phyloP scores from a whole-genome alignment of 2,329 filamentous ascomycete species.

The Pseudogymnoascus sp. region DNA sequence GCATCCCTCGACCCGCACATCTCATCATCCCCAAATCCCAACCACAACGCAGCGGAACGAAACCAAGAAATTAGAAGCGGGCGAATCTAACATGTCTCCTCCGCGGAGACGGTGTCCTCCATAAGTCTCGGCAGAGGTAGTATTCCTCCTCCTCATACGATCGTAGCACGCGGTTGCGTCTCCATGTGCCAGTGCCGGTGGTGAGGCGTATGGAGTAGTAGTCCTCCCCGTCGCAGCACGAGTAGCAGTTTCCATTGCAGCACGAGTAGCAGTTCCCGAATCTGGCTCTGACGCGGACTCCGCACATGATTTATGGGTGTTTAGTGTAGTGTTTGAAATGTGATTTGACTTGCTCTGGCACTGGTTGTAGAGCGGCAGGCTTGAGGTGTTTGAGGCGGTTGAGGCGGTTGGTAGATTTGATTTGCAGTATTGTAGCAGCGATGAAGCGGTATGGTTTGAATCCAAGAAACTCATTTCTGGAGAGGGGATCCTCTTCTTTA shows the following conservation, averaged over 20 bases:
- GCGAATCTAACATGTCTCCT: background rate
- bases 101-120: background rate
- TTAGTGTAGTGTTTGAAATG: background rate
- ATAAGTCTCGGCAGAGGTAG: background rate
- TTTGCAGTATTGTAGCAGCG: slow-evolving; percentile 2
- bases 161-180: background rate
- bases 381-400: background rate
- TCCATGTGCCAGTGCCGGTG: background rate
- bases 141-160: background rate
- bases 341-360: background rate
- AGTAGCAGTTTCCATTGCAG: background rate
- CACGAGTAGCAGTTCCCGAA: background rate
- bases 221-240: background rate
- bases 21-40: background rate
- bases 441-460: background rate
- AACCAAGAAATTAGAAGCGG: background rate
- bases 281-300: background rate
- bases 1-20: background rate
- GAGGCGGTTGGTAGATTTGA: background rate
- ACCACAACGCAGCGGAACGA: background rate
- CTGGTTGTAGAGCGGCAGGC: background rate
- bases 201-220: background rate
- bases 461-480: background rate
- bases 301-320: background rate
- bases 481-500: background rate